Percentiles rank a stretch among this genome's conserved stretches.
Conservation (phyloP, 192 early-diverging fungal species). For the Funneliformis geosporum region DNA sequence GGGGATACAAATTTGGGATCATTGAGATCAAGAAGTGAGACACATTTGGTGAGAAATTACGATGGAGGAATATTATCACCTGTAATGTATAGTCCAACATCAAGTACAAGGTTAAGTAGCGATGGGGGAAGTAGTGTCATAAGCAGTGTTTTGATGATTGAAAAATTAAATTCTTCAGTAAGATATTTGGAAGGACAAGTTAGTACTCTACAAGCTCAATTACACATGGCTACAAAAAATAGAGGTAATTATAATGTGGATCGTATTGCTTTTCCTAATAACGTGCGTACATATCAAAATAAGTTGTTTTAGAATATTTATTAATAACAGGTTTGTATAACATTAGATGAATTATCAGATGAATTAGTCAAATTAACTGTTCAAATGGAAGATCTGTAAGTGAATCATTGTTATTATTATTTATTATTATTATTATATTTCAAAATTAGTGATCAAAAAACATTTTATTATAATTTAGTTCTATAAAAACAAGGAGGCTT, state of each 20-base stretch:
- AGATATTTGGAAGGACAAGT: conserved; percentile 70
- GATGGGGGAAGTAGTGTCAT: conserved; percentile 3
- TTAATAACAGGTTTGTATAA: not conserved
- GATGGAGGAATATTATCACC: conserved; percentile 10
- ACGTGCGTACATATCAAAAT: not conserved
- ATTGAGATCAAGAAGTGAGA: not conserved
- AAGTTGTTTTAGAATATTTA: not conserved
- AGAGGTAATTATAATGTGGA: conserved; percentile 47
- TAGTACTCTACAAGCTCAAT: conserved; percentile 62
- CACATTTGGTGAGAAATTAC: not conserved
- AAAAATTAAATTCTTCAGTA: conserved; percentile 59
- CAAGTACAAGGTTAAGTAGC: conserved; percentile 12
- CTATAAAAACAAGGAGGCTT: conserved; percentile 36
- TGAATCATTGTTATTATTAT: conserved; percentile 24
- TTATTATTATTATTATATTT: conserved; percentile 9
- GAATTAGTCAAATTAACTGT: conserved; percentile 69
- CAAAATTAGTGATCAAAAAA: not conserved
- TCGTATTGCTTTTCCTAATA: no score
- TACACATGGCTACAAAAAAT: conserved; percentile 60
- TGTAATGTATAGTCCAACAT: conserved; percentile 13
- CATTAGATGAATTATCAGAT: conserved; percentile 67
- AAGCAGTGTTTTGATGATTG: conserved; percentile 51
- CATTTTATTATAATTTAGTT: conserved; percentile 1
- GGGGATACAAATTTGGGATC: conserved; percentile 5
- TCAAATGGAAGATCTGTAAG: conserved; percentile 66